These are phyloP conservation scores for Macrocybe gigantea DNA, from an alignment of 768 basidiomycete species.

Conservation along the genomic window DNA sequence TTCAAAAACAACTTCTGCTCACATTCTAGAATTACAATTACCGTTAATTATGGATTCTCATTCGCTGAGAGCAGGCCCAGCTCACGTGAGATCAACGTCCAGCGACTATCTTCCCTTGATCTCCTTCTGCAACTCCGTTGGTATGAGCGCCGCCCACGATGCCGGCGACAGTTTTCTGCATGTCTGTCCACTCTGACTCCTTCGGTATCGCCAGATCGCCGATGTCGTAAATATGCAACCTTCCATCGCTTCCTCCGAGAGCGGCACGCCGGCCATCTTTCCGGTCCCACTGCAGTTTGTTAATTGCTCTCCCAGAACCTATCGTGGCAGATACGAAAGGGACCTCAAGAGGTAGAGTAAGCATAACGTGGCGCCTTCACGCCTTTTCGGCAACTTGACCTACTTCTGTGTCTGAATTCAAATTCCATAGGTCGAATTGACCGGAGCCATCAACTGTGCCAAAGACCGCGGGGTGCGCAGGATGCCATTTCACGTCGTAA, in stretches of 20 bases:
- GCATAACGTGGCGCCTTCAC: neutral
- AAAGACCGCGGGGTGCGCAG: slow-evolving; percentile 89
- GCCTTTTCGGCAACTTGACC: slow-evolving; percentile 16
- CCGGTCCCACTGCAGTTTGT: slow-evolving; percentile 93
- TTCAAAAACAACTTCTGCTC: too few relatives aligned
- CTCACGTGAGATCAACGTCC: slow-evolving; percentile 17
- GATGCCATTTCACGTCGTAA: slow-evolving; percentile 98
- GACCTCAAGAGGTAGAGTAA: slow-evolving; percentile 46
- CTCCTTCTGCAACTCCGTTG: slow-evolving; percentile 33
- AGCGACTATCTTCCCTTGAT: slow-evolving; percentile 21
- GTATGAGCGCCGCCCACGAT: slow-evolving; percentile 54
- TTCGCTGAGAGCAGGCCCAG: too few relatives aligned
- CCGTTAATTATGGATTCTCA: too few relatives aligned
- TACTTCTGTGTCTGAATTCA: slow-evolving; percentile 96
- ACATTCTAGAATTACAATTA: too few relatives aligned
- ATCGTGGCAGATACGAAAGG: slow-evolving; percentile 85
- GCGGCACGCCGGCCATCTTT: slow-evolving; percentile 90
- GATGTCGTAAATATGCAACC: slow-evolving; percentile 90
- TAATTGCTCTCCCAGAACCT: slow-evolving; percentile 77
- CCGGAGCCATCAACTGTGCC: slow-evolving; percentile 93
- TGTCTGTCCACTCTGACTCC: slow-evolving; percentile 90
- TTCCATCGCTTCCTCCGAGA: slow-evolving; percentile 88
- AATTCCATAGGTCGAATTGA: slow-evolving; percentile 95
- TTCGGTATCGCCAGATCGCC: slow-evolving; percentile 85
- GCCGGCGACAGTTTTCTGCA: slow-evolving; percentile 81